Evolutionary conservation across 139 green algal genomes (phyloP).

Genomic region (Chlorella ohadii): DNA sequence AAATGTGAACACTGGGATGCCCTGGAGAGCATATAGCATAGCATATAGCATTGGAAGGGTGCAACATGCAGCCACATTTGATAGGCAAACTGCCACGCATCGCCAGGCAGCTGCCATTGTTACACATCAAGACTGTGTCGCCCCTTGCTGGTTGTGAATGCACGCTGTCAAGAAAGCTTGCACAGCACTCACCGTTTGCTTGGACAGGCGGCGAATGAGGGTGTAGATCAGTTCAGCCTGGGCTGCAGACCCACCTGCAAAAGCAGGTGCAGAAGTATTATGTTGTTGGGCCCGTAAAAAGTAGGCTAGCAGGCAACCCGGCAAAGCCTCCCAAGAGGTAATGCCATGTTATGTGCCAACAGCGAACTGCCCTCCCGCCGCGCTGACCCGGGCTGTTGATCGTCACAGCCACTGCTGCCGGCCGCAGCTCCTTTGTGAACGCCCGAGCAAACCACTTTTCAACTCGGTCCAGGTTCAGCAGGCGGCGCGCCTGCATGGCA

Average conservation of each 20-base stretch:
- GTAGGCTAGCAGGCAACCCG: no score
- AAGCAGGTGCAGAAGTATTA: not conserved
- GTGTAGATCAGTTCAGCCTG: conserved; percentile 49
- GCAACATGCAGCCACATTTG: no score
- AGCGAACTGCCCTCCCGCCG: no score
- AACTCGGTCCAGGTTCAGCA: conserved; percentile 45
- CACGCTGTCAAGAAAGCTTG: no score
- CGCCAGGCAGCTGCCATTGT: no score
- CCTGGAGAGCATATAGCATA: not conserved
- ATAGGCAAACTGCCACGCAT: no score
- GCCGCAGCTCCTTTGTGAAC: conserved; percentile 41
- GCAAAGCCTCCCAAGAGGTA: no score
- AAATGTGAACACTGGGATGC: conserved; percentile 55
- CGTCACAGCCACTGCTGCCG: conserved; percentile 39
- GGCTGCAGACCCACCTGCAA: conserved; percentile 44
- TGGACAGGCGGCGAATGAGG: conserved; percentile 38
- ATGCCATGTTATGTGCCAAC: no score
- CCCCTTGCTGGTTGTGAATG: no score
- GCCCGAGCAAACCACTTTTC: conserved; percentile 51
- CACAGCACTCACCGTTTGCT: not conserved
- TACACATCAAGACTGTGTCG: no score
- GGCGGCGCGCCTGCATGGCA: conserved; percentile 6
- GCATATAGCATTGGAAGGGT: no score
- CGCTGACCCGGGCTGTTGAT: conserved; percentile 54
- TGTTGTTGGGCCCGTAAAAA: no score